Conservation (phyloP, 306 rosid genomes). For the Fragaria nilgerrensis region DNA sequence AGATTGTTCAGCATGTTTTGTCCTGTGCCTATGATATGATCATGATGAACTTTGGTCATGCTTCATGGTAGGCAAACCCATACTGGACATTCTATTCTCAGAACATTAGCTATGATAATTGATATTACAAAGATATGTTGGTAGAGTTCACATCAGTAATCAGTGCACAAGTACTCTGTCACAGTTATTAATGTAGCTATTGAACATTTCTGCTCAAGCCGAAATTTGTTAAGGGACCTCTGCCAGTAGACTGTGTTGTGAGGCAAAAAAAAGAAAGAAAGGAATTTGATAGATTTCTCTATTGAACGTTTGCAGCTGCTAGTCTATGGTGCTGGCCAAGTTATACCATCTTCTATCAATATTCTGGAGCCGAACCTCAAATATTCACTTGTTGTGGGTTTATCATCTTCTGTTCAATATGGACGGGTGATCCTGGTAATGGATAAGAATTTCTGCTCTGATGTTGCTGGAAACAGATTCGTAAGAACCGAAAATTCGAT, state of each 20-base stretch:
- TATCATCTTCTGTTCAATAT: conserved; percentile 50
- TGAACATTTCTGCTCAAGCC: neutral
- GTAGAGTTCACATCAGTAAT: neutral
- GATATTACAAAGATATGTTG: neutral
- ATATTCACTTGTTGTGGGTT: conserved; percentile 63
- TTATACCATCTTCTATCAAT: conserved; percentile 72
- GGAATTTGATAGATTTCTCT: conserved; percentile 23
- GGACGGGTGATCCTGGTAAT: conserved; percentile 75
- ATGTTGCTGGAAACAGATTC: conserved; percentile 77
- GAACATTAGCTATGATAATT: neutral
- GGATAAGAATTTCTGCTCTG: conserved; percentile 81
- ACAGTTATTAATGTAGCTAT: neutral
- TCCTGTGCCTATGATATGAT: neutral
- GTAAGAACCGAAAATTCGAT: conserved; percentile 63
- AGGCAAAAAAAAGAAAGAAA: neutral
- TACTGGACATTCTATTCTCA: neutral
- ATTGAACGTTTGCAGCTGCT: conserved; percentile 51
- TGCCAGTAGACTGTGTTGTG: conserved; percentile 1
- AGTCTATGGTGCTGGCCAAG: conserved; percentile 88
- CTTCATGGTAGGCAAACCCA: neutral
- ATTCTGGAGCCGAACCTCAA: conserved; percentile 56
- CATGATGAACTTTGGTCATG: neutral
- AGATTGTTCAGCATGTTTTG: neutral
- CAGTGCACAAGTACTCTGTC: neutral
- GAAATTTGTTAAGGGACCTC: neutral